Conservation (phyloP, 2,329 filamentous ascomycete species). For the Fusarium nematophilum region DNA sequence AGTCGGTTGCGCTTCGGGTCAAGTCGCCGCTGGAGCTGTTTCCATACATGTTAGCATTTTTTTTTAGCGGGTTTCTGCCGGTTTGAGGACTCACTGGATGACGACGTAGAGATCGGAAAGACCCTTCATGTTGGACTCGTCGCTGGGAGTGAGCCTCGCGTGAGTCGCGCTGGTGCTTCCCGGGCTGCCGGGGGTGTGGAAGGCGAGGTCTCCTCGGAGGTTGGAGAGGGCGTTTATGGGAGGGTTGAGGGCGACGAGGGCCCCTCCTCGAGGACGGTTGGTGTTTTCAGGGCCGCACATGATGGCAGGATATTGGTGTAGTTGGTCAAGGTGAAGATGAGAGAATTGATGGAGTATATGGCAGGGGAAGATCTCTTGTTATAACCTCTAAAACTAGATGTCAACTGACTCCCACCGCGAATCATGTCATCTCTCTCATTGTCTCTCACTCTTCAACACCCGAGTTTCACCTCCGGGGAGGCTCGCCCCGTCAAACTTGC, state of each 20-base stretch:
- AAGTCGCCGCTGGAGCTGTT: conserved; percentile 56
- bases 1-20: conserved; percentile 53
- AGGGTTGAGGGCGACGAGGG: conserved; percentile 57
- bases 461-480: neutral
- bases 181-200: conserved; percentile 56
- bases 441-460: conserved; percentile 20
- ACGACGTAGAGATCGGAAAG: conserved; percentile 50
- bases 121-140: conserved; percentile 21
- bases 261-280: conserved; percentile 57
- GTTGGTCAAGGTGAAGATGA: neutral
- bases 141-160: conserved; percentile 52
- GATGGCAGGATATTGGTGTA: conserved; percentile 3
- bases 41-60: conserved; percentile 11
- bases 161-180: conserved; percentile 55
- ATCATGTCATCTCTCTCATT: conserved; percentile 29
- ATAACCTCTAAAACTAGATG: too few species aligned
- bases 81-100: conserved; percentile 55
- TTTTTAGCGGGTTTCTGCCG: too few species aligned
- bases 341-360: neutral
- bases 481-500: conserved; percentile 30
- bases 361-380: too few species aligned
- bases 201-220: conserved; percentile 54
- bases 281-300: conserved; percentile 60
- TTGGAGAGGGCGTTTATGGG: conserved; percentile 30
- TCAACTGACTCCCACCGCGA: too few species aligned